These are phyloP conservation scores for Melampsora americana DNA, from an alignment of 1,284 basidiomycete species.

Conservation along the genomic window DNA sequence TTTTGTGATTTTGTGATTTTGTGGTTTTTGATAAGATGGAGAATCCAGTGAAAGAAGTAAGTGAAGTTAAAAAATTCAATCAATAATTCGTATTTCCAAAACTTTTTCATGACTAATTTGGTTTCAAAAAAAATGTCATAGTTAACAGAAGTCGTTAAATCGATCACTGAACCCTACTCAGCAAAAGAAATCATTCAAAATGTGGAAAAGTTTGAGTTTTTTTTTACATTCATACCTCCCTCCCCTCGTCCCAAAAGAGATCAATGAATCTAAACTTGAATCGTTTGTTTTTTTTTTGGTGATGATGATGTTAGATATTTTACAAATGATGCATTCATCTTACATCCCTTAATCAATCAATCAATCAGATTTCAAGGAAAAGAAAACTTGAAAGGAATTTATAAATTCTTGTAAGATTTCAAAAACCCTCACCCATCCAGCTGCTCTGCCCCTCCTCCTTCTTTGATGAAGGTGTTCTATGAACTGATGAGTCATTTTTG, in stretches of 20 bases:
- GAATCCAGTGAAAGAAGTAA: background rate
- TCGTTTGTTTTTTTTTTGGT: background rate
- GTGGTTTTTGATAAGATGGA: too few species aligned
- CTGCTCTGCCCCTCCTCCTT: too few species aligned
- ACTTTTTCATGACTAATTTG: too few species aligned
- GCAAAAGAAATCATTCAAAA: background rate
- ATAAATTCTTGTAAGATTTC: background rate
- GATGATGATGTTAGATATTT: background rate
- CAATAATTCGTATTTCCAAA: too few species aligned
- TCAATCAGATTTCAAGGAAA: background rate
- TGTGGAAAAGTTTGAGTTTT: background rate
- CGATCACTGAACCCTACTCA: background rate
- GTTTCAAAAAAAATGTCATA: too few species aligned
- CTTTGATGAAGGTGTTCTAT: too few species aligned
- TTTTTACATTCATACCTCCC: too few species aligned
- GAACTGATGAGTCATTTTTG: too few species aligned
- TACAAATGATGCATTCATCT: background rate
- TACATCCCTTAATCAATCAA: background rate
- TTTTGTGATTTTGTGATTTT: too few species aligned
- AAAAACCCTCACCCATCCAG: too few species aligned
- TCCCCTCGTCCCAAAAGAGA: too few species aligned
- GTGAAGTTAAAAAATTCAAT: background rate
- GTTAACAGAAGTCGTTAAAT: background rate
- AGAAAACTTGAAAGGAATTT: conserved; percentile 1
- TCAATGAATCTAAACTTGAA: too few species aligned